Evolutionary conservation across 768 basidiomycete genomes (phyloP), one percentile per base, ranked within the genome.

Genomic region (Xanthoconium stramineum): DNA sequence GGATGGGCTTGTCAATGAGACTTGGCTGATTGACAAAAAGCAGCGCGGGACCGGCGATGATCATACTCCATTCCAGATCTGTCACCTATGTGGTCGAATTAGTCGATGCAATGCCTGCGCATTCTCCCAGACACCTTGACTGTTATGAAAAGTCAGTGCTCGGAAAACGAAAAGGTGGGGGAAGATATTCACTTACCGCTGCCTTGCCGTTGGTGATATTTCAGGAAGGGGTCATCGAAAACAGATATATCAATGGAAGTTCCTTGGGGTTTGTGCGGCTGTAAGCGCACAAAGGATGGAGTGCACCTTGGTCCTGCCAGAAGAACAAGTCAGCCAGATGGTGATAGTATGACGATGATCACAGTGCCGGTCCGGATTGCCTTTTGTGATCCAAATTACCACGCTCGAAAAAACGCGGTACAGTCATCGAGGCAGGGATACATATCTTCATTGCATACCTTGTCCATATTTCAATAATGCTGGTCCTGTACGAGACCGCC

Each of bases 401-500:
- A 71, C 69, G 69, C 63, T 70, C 59, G 52, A 72, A 71, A 69
- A 71, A 72, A 67, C 55, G 54, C 60, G 32, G 14, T 24, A 3
- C 29, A 24, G 15, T 35, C 33, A 13, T 47, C 17, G 37, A 38
- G 6, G 2, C 24, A 24, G 24, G 24, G 24, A 24, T 24, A 24
- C 24, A 24, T 24, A 24, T 24, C 24, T 24, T 24, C 24, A 24
- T 24, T 24, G 24, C 24, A 24, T 24, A 24, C 24, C 24, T 24
- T 24, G 24, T 24, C 24, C n/a, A 19, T 12, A 48, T 48, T 24
- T 48, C 24, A 71, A 66, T 24, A 58, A 98, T 98, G 94, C 83
- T 98, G 74, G 95, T 98, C 44, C 81, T 99, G 61, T 94, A 94
- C 78, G 97, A 98, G 78, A 94, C 94, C 2, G 84, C 94, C 39